These are phyloP conservation scores for Pythium oligandrum DNA, from an alignment of 352 stramenopile genomes.

Conservation along the genomic window DNA sequence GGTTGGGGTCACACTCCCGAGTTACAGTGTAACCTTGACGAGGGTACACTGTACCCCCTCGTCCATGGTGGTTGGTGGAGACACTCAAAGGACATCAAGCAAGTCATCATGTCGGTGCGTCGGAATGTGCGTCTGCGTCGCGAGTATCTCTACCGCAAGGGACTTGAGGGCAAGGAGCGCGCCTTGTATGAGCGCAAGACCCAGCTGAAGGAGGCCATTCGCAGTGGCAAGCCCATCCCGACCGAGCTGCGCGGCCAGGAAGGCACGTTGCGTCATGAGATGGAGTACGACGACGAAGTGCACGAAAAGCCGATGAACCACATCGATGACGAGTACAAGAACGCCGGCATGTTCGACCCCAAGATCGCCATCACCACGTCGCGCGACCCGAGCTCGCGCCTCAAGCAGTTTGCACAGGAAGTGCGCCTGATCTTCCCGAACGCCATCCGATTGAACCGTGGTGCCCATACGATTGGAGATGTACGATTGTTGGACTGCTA, in stretches of 20 bases:
- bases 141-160: slow-evolving; percentile 99
- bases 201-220: slow-evolving; percentile 92
- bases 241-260: slow-evolving; percentile 96
- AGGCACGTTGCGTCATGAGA: slow-evolving; percentile 88
- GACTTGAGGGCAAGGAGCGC: slow-evolving; percentile 93
- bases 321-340: slow-evolving; percentile 99
- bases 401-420: slow-evolving; percentile 99
- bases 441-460: slow-evolving; percentile 96
- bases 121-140: slow-evolving; percentile 96
- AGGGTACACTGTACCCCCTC: no score
- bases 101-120: slow-evolving; percentile 74
- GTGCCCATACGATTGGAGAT: slow-evolving; percentile 90
- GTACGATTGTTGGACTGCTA: slow-evolving; percentile 24
- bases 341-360: slow-evolving; percentile 95
- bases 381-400: slow-evolving; percentile 93
- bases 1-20: no score
- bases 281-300: slow-evolving; percentile 89
- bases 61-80: neutral
- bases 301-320: slow-evolving; percentile 87
- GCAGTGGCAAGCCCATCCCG: slow-evolving; percentile 94
- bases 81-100: neutral
- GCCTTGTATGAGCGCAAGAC: slow-evolving; percentile 97
- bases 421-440: slow-evolving; percentile 98
- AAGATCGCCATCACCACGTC: slow-evolving; percentile 98
- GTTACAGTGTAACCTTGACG: no score